Base-by-base conservation (phyloP, 805 yeast species). In the Metschnikowia similis region DNA sequence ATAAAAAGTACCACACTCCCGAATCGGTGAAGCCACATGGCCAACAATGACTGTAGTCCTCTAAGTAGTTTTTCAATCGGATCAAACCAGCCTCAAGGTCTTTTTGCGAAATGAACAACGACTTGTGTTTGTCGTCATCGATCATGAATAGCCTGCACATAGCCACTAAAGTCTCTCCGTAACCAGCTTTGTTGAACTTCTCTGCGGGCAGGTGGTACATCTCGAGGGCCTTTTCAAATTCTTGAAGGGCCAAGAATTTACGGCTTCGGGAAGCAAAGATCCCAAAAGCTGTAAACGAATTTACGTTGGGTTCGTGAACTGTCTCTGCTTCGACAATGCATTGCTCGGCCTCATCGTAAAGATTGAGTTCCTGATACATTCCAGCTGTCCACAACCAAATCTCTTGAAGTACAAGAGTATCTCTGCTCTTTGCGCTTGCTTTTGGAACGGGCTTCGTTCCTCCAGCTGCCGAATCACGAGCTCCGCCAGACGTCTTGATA, bases 321-420 rank as follows among this genome's bases (percentile, higher is more conserved):
- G 72, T 65, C 50, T 79, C 84, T 1, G 95, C 89, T 64, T 89
- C 96, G 7, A 77, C 74, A 4, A 89, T 75, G 42, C 96, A 85
- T 50, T 79, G 82, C 57, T 82, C 83, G 1, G 91, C 82, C 47
- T 89, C 95, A 2, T 70, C 75, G 1, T 69, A 54, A 36, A 79
- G 64, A 1, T 79, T 83, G 6, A 79, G 74, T 51, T 79, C 77
- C 57, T 79, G 69, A 61, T 88, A 89, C 28, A 89, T 67, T 35
- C 77, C 75, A 0, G 89, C 76, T 0, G 88, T 76, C 80, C 89
- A 81, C 45, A 90, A 63, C 96, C 97, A 90, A 26, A 88, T 60
- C 32, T 74, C 73, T 57, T 84, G 89, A 41, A 83, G 61, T 8
- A 81, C 59, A 26, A 43, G 50, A 21, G n/a, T 21, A 10, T 41